Conservation (phyloP, 768 basidiomycete genomes). For the Lactifluus subvellereus region DNA sequence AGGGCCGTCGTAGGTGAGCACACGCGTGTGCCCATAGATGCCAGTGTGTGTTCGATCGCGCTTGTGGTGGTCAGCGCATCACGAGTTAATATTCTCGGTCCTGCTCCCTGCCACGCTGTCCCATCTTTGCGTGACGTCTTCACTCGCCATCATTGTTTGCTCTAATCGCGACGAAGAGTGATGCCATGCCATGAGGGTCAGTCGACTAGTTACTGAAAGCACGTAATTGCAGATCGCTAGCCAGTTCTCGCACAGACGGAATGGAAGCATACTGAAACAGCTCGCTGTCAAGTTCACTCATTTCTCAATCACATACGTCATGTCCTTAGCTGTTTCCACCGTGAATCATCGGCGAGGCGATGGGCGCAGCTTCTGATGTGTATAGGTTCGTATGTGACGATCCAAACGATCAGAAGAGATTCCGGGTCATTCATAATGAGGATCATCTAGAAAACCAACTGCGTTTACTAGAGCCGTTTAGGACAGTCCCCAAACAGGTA, state of each 20-base stretch:
- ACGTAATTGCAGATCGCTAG: neutral
- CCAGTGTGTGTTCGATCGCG: neutral
- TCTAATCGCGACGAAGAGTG: neutral
- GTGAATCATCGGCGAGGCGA: conserved; percentile 6
- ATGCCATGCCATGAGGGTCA: neutral
- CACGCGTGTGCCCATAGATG: too few species aligned
- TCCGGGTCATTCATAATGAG: neutral
- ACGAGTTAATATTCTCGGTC: too few species aligned
- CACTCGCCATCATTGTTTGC: neutral
- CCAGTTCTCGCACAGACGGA: neutral
- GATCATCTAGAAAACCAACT: neutral
- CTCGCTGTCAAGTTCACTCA: neutral
- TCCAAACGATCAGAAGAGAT: neutral
- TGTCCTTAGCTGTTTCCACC: neutral
- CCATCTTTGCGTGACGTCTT: neutral
- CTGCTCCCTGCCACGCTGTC: neutral
- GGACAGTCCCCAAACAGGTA: too few species aligned
- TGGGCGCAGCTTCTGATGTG: neutral
- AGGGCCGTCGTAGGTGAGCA: too few species aligned
- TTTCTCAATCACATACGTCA: neutral
- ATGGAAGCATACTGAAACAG: neutral
- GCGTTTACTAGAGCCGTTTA: too few species aligned
- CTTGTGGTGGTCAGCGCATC: neutral
- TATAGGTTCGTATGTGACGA: neutral
- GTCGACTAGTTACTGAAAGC: neutral